A percentile compares a stretch with the other conserved stretches of the same genome.
Conservation (phyloP, 169 alveolate species). For the Plasmodium knowlesi region DNA sequence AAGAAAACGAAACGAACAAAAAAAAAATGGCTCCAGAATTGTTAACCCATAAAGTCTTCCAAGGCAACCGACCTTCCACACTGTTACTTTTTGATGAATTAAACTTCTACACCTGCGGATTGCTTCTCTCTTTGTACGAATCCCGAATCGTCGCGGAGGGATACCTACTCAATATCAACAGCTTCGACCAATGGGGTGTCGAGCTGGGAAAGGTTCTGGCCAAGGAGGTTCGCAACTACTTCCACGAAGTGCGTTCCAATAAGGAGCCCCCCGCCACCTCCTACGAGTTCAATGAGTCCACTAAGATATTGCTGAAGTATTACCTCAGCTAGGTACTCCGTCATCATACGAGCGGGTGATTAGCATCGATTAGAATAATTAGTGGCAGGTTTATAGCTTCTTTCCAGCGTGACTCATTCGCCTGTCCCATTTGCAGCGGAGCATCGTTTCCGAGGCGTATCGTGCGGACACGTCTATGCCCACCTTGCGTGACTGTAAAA, state of each 20-base stretch:
- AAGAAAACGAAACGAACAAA: slow-evolving; percentile 76
- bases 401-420: no score
- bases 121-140: slow-evolving; percentile 97
- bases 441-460: no score
- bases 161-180: slow-evolving; percentile 95
- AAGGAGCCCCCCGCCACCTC: background rate
- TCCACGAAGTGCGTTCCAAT: slow-evolving; percentile 54
- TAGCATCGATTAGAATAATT: no score
- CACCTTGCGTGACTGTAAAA: background rate
- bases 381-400: no score
- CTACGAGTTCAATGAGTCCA: slow-evolving; percentile 57
- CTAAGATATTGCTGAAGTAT: slow-evolving; percentile 34
- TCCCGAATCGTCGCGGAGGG: slow-evolving; percentile 98
- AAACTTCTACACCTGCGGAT: slow-evolving; percentile 93
- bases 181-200: slow-evolving; percentile 99
- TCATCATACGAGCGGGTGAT: no score
- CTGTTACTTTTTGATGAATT: slow-evolving; percentile 89
- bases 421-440: no score
- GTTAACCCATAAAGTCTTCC: slow-evolving; percentile 93
- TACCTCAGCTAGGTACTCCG: background rate
- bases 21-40: slow-evolving; percentile 88
- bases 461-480: background rate
- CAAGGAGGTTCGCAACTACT: slow-evolving; percentile 78
- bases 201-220: slow-evolving; percentile 92
- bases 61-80: slow-evolving; percentile 97